Base-by-base conservation (phyloP, 805 yeast genomes). In the Cyberlindnera nakhonratchasimensis region DNA sequence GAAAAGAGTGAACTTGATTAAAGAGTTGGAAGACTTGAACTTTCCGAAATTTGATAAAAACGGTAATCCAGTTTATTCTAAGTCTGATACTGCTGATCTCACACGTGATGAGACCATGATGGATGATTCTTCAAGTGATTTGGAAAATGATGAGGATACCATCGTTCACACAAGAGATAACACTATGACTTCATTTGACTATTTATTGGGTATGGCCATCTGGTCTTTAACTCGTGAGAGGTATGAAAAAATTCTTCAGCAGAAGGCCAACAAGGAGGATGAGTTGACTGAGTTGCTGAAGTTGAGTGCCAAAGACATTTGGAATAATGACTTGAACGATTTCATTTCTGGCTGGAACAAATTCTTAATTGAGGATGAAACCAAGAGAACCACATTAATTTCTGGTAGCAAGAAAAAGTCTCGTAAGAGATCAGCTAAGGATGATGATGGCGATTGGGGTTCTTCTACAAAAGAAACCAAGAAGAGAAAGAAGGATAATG, bases 191-290 rank as follows among this genome's bases (percentile, higher is more conserved):
- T 71, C 82, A 6, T 91, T 79, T 63, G 98, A 93, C 57, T 93
- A 93, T 54, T 71, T 93, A 49, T 71, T 93, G 40, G 95, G 93
- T 40, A 86, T 93, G 96, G 78, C 89, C 26, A 81, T 93, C 50
- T 88, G 96, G 93, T 84, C 96, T 29, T 76, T 93, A 58, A 91
- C 99, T 1, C 74, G 73, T 45, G 99, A 93, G 65, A 77, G 93
- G 54, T 93, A 90, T 59, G 90, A 87, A 55, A 81, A 77, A 52
- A 69, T 93, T 51, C 67, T 89, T 54, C 72, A 73, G 40, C 95
- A 90, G 59, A 75, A 79, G 47, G 86, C 79, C 43, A 82, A 70
- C 20, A 83, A 81, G 55, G 91, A 88, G 59, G 69, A 62, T 11
- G 95, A 86, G 58, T 72, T 91, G 53, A 82, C 78, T 34, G 60